Percentiles rank a stretch among this genome's conserved stretches.
phyloP scores from a whole-genome alignment of 345 rosid species.

The Populus davidiana region DNA sequence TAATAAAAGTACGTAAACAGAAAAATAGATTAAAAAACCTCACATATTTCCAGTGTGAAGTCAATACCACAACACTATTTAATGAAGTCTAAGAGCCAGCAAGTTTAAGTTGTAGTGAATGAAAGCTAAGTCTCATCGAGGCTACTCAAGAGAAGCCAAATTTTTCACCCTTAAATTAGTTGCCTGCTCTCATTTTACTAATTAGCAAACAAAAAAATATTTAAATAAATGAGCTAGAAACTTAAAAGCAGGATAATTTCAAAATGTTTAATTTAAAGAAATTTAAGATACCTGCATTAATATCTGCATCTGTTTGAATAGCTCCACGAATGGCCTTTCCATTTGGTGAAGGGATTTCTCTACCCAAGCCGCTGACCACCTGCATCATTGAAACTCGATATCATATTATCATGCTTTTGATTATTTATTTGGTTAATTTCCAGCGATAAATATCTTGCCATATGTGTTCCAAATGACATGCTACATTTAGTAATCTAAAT shows the following conservation, averaged over 20 bases:
- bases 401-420: not conserved
- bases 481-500: slow-evolving; percentile 4
- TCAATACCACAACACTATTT: not conserved
- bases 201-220: no score
- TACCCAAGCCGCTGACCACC: slow-evolving; percentile 88
- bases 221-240: not conserved
- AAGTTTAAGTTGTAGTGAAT: not conserved
- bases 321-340: slow-evolving; percentile 79
- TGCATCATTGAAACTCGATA: slow-evolving; percentile 18
- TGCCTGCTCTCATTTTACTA: no score
- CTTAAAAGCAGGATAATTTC: not conserved
- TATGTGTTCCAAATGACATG: not conserved
- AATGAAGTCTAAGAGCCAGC: not conserved
- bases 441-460: not conserved
- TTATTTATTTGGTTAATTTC: not conserved
- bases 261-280: not conserved
- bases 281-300: slow-evolving; percentile 52
- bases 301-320: slow-evolving; percentile 86
- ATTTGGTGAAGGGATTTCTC: slow-evolving; percentile 86
- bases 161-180: no score
- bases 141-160: no score
- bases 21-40: no score
- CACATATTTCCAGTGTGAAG: not conserved
- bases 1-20: not conserved
- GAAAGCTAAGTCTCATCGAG: not conserved